These are phyloP conservation scores for Microcera coccophila DNA, from an alignment of 2,329 filamentous ascomycete genomes.

Conservation along the genomic window DNA sequence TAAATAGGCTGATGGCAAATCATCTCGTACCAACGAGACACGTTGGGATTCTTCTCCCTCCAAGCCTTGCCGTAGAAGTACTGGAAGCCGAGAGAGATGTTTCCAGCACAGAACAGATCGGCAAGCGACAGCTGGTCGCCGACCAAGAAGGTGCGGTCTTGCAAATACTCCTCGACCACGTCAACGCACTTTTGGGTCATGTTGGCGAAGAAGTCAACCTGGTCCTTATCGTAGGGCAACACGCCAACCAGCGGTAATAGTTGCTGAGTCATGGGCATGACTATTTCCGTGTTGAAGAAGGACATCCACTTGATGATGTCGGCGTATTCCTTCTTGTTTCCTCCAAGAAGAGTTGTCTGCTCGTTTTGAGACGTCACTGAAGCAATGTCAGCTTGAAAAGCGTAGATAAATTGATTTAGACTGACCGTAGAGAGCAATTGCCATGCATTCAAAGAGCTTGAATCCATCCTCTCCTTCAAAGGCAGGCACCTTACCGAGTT, in stretches of 20 bases:
- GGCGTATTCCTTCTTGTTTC: constrained; percentile 99
- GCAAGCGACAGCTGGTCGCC: constrained; percentile 96
- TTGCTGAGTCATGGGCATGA: constrained; percentile 65
- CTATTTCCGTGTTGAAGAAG: constrained; percentile 86
- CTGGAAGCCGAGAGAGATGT: constrained; percentile 85
- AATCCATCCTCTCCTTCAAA: constrained; percentile 93
- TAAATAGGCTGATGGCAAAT: constrained; percentile 90
- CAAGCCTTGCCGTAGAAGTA: constrained; percentile 91
- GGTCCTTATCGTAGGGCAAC: constrained; percentile 96
- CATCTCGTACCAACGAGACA: constrained; percentile 92
- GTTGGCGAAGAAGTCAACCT: constrained; percentile 75
- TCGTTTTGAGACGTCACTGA: constrained; percentile 98
- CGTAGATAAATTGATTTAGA: constrained; percentile 32
- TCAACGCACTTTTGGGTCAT: constrained; percentile 62
- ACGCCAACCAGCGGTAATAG: constrained; percentile 82
- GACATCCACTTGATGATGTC: constrained; percentile 99
- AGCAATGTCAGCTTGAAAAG: constrained; percentile 31
- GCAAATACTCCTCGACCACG: constrained; percentile 81
- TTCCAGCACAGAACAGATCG: constrained; percentile 77
- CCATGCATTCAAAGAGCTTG: constrained; percentile 81
- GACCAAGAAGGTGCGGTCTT: constrained; percentile 92
- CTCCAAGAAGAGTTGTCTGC: constrained; percentile 98
- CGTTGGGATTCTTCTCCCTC: constrained; percentile 77
- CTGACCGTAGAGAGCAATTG: constrained; percentile 97
- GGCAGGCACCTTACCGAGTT: constrained; percentile 85